A percentile compares a stretch with the other conserved stretches of the same genome.
These are phyloP conservation scores for Aspergillus unguis DNA, from an alignment of 2,329 filamentous ascomycete species.

Conservation along the genomic window DNA sequence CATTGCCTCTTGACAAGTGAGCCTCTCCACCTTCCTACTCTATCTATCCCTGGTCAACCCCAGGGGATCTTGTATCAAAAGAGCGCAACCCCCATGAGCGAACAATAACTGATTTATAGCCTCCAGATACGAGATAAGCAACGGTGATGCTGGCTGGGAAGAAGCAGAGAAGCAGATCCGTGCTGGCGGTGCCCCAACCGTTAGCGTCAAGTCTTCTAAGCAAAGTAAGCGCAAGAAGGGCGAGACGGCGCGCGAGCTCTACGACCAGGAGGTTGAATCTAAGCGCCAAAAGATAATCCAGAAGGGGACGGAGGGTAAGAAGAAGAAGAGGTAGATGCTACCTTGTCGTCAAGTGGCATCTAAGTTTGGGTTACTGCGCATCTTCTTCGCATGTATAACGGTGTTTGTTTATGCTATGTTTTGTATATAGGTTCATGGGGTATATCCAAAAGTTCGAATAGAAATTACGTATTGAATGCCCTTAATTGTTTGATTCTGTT, in stretches of 20 bases:
- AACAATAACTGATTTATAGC: constrained; percentile 41
- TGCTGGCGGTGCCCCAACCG: constrained; percentile 51
- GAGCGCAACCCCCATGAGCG: constrained; percentile 16
- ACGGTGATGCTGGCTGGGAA: constrained; percentile 52
- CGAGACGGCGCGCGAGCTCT: constrained; percentile 51
- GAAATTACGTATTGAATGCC: background rate
- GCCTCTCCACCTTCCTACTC: constrained; percentile 29
- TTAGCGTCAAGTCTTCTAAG: constrained; percentile 79
- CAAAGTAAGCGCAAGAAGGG: constrained; percentile 68
- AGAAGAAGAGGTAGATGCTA: constrained; percentile 17
- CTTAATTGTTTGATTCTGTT: background rate
- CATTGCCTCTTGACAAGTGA: constrained; percentile 82
- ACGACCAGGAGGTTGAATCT: constrained; percentile 41
- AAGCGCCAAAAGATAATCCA: constrained; percentile 46
- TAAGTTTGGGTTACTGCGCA: background rate
- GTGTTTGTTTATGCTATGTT: constrained; percentile 5
- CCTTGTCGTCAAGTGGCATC: background rate
- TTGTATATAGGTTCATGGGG: constrained; percentile 1
- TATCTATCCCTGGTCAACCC: background rate
- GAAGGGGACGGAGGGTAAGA: constrained; percentile 43
- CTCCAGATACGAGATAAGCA: constrained; percentile 45
- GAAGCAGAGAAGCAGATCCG: constrained; percentile 71
- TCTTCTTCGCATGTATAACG: background rate
- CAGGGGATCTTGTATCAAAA: background rate
- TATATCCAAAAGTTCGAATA: constrained; percentile 11